Evolutionary conservation across 352 stramenopile species (phyloP).

Genomic region (Globisporangium solare): DNA sequence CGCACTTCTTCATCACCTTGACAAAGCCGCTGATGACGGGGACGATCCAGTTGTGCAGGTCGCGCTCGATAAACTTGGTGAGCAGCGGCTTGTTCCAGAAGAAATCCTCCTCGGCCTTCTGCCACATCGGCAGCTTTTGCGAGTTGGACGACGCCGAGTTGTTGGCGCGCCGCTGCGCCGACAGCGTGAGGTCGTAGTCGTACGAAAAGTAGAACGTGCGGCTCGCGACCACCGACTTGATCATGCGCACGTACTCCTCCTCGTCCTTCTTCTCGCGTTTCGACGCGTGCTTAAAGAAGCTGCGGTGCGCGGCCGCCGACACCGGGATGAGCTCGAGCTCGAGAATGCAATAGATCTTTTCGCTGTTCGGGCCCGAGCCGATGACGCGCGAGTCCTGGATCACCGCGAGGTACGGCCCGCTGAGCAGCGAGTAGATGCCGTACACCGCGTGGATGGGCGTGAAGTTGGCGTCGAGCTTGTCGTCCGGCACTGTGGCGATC

Average conservation of each 20-base stretch:
- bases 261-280: slow-evolving; percentile 55
- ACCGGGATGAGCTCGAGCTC: slow-evolving; percentile 50
- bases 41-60: slow-evolving; percentile 59
- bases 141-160: slow-evolving; percentile 18
- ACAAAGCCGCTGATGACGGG: slow-evolving; percentile 67
- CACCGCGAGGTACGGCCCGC: slow-evolving; percentile 47
- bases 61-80: slow-evolving; percentile 36
- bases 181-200: slow-evolving; percentile 63
- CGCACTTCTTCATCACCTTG: slow-evolving; percentile 63
- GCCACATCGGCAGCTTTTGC: slow-evolving; percentile 34
- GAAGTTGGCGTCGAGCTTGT: slow-evolving; percentile 26
- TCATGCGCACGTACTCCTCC: slow-evolving; percentile 50
- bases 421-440: slow-evolving; percentile 60
- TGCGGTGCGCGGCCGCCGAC: slow-evolving; percentile 35
- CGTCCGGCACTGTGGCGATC: slow-evolving; percentile 39
- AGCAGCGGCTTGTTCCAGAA: slow-evolving; percentile 90
- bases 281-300: slow-evolving; percentile 51
- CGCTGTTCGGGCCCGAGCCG: slow-evolving; percentile 44
- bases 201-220: slow-evolving; percentile 71
- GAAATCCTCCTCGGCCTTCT: slow-evolving; percentile 84
- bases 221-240: slow-evolving; percentile 37
- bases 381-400: slow-evolving; percentile 58
- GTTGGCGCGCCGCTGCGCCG: slow-evolving; percentile 39
- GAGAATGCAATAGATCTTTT: slow-evolving; percentile 60
- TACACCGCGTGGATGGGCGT: slow-evolving; percentile 50